Percentiles rank a stretch among this genome's conserved stretches.
These are phyloP conservation scores for Ceratocystiopsis minuta DNA, from an alignment of 2,329 filamentous ascomycete species.

Conservation along the genomic window DNA sequence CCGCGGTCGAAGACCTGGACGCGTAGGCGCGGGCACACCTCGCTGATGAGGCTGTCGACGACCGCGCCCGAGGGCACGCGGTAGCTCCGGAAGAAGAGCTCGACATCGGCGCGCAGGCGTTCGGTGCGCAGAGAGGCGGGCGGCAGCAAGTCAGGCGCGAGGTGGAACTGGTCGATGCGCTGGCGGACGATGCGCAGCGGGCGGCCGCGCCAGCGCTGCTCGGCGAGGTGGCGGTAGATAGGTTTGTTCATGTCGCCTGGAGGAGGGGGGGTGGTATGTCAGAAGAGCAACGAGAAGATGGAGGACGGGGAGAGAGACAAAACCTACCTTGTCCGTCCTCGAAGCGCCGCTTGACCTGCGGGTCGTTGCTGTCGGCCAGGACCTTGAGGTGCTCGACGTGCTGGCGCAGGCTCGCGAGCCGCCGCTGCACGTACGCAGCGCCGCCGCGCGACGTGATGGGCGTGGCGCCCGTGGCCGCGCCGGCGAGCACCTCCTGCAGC, in stretches of 20 bases:
- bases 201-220: constrained; percentile 75
- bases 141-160: constrained; percentile 76
- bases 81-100: constrained; percentile 57
- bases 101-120: constrained; percentile 46
- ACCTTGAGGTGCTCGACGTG: constrained; percentile 71
- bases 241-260: constrained; percentile 89
- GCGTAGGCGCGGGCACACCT: constrained; percentile 54
- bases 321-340: constrained; percentile 71
- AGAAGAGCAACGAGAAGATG: background rate
- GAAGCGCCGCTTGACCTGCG: constrained; percentile 78
- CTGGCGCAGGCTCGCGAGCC: constrained; percentile 50
- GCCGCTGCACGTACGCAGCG: constrained; percentile 44
- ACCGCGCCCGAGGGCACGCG: constrained; percentile 61
- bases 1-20: constrained; percentile 76
- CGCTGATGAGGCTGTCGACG: constrained; percentile 56
- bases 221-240: constrained; percentile 80
- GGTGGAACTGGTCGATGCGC: constrained; percentile 68
- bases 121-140: constrained; percentile 44
- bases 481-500: constrained; percentile 32
- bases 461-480: constrained; percentile 21
- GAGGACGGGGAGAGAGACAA: constrained; percentile 2
- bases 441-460: constrained; percentile 41
- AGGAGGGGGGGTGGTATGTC: background rate
- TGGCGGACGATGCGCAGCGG: constrained; percentile 65
- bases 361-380: constrained; percentile 85